Conservation (phyloP, 805 yeast species). For the Ogataea parapolymorpha region DNA sequence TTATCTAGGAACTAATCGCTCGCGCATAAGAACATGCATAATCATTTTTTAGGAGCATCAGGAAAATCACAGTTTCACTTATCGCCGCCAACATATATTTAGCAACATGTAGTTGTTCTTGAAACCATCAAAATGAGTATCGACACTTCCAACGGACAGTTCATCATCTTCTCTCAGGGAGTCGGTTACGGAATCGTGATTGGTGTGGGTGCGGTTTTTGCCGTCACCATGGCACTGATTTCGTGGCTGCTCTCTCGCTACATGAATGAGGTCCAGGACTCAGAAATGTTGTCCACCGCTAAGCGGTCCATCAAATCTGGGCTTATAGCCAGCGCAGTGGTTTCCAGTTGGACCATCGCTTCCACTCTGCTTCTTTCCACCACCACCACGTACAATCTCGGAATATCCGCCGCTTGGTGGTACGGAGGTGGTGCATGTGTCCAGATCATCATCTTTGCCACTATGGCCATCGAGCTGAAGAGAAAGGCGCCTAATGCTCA, state of each 20-base stretch:
- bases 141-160: slow-evolving; percentile 10
- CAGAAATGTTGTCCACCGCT: slow-evolving; percentile 41
- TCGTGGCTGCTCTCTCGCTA: slow-evolving; percentile 35
- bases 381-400: slow-evolving; percentile 32
- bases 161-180: slow-evolving; percentile 19
- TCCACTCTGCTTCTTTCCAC: slow-evolving; percentile 30
- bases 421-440: slow-evolving; percentile 35
- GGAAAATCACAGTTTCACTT: not conserved
- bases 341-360: slow-evolving; percentile 38
- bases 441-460: slow-evolving; percentile 33
- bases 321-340: slow-evolving; percentile 36
- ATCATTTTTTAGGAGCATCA: not conserved
- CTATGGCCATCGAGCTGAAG: slow-evolving; percentile 33
- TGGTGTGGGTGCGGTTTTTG: slow-evolving; percentile 46
- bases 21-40: too few relatives aligned
- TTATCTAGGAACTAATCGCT: too few relatives aligned
- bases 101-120: too few relatives aligned
- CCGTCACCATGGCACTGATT: slow-evolving; percentile 36
- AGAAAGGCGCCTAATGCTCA: slow-evolving; percentile 37
- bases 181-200: slow-evolving; percentile 42
- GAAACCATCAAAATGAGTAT: slow-evolving; percentile 3
- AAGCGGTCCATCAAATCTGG: slow-evolving; percentile 36
- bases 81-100: too few relatives aligned
- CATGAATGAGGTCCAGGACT: slow-evolving; percentile 40
- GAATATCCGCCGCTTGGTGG: slow-evolving; percentile 37